Base-by-base conservation (phyloP, 1,284 basidiomycete genomes). In the Ustanciosporium gigantosporum region DNA sequence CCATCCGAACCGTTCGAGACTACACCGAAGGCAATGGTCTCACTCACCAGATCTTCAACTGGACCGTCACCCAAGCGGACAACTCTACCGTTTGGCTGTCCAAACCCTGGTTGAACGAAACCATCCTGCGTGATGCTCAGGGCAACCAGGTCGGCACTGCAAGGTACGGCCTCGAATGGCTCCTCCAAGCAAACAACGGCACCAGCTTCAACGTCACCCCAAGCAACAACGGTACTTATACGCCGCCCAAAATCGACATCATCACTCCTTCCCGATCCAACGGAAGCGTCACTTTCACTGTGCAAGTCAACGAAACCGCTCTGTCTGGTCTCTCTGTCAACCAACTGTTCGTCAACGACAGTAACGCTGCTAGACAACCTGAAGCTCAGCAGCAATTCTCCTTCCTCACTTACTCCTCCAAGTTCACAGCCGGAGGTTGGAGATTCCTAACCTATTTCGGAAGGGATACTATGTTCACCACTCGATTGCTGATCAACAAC, bases 371-470 rank as follows among this genome's bases (percentile, higher is more conserved):
- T 0, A 60, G 68, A 13, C 43, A 67, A 27, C 65, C 43, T 8
- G 50, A 55, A 5, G 67, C 77, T 1, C 78, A 79, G 4, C 57
- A 79, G 16, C 79, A 82, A 52, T 69, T 78, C 31, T 56, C 76
- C 4, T 79, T 77, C 62, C 56, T 78, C 22, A 56, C 78, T 25
- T 81, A 80, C 46, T 29, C 67, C 14, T 65, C 76, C 46, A 80
- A 80, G 51, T 81, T 80, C 51, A 71, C 80, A 3, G 81, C 81
- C 2, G 81, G 82, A 9, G 80, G 80, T 8, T 82, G 81, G 81
- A 72, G 81, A 7, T 82, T 41, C 42, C 38, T 71, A 43, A 39
- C 64, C 75, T 70, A 79, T 57, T 81, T 81, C 46, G 81, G 81
- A 1, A 70, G 81, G 11, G 81, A 82, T 55, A 80, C 81, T 6